These are phyloP conservation scores for Phytophthora hybrid DNA, from an alignment of 352 stramenopile species.

Conservation along the genomic window DNA sequence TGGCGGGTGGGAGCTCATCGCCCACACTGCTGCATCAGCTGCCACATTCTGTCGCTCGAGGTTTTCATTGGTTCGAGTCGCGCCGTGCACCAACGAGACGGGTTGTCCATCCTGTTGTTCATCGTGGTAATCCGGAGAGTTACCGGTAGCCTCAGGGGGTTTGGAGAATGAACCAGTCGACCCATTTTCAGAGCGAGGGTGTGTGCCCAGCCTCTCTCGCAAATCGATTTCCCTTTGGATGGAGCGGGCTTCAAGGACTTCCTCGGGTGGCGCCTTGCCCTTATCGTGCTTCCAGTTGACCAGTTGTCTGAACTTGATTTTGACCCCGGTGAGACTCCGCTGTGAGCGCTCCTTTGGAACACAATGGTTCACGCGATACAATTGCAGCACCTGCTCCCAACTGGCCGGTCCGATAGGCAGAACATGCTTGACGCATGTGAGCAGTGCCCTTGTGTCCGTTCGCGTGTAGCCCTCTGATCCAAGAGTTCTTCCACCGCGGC, in stretches of 20 bases:
- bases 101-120: slow-evolving; percentile 15
- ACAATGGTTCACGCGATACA: slow-evolving; percentile 41
- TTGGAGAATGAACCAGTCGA: slow-evolving; percentile 15
- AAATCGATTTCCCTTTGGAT: slow-evolving; percentile 40
- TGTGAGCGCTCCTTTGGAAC: slow-evolving; percentile 37
- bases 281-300: slow-evolving; percentile 39
- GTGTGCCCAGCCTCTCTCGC: slow-evolving; percentile 18
- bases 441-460: slow-evolving; percentile 33
- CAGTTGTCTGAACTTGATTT: slow-evolving; percentile 51
- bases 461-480: slow-evolving; percentile 46
- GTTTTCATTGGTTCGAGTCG: slow-evolving; percentile 28
- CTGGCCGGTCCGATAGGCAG: slow-evolving; percentile 31
- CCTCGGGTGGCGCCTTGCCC: slow-evolving; percentile 15
- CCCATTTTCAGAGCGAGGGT: slow-evolving; percentile 15
- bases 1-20: slow-evolving; percentile 12
- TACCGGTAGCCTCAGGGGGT: slow-evolving; percentile 13
- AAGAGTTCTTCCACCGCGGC: slow-evolving; percentile 32
- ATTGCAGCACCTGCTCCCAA: slow-evolving; percentile 44
- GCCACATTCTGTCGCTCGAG: slow-evolving; percentile 20
- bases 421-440: slow-evolving; percentile 36
- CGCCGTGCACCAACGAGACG: slow-evolving; percentile 4
- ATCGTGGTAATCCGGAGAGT: neutral
- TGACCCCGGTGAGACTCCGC: slow-evolving; percentile 35
- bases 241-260: slow-evolving; percentile 40
- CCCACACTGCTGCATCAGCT: slow-evolving; percentile 6